phyloP scores from a whole-genome alignment of 305 asterid genomes.

The Withania somnifera region DNA sequence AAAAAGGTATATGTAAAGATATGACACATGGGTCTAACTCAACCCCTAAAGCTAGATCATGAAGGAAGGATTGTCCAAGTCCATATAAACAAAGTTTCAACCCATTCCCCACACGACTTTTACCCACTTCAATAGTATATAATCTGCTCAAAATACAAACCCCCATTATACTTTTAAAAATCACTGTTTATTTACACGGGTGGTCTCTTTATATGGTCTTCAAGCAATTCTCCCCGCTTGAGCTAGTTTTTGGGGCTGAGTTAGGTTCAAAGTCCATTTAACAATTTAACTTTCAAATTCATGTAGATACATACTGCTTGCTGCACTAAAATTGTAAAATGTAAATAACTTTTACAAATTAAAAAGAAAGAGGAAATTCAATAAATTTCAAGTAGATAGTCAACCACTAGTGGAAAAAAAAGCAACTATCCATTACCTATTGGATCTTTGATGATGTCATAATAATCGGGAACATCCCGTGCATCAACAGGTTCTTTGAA shows the following conservation, averaged over 20 bases:
- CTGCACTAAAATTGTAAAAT: neutral
- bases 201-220: neutral
- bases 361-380: neutral
- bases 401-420: neutral
- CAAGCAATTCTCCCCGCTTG: neutral
- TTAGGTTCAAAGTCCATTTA: neutral
- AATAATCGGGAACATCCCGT: conserved; percentile 96
- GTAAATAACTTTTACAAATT: neutral
- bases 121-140: no score
- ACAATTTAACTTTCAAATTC: neutral
- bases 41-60: no score
- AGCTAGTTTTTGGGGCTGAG: neutral
- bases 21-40: no score
- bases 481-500: conserved; percentile 98
- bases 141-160: neutral
- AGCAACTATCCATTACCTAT: conserved; percentile 40
- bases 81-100: no score
- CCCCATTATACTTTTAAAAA: neutral
- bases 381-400: neutral
- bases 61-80: no score
- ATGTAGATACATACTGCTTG: neutral
- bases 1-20: neutral
- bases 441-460: conserved; percentile 87
- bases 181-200: neutral
- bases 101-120: no score